Percentiles rank a stretch among this genome's conserved stretches.
phyloP scores from a whole-genome alignment of 2,329 filamentous ascomycete genomes.

The Colletotrichum cuscutae region DNA sequence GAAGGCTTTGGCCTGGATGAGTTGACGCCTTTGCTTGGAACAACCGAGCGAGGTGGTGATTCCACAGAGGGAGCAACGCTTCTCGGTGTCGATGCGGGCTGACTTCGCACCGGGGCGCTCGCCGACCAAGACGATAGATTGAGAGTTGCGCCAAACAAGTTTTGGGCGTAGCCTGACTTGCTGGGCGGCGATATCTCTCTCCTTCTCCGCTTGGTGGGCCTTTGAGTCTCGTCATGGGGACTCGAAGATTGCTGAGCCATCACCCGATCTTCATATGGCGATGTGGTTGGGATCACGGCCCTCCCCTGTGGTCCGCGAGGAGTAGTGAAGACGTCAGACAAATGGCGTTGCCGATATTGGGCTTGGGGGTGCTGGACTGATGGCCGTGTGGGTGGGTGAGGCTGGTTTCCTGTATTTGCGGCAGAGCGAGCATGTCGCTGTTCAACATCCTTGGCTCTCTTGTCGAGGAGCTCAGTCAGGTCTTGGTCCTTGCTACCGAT shows the following conservation, averaged over 20 bases:
- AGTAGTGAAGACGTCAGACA: constrained; percentile 68
- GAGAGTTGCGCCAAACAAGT: constrained; percentile 59
- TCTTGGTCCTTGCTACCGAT: constrained; percentile 82
- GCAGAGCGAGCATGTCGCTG: constrained; percentile 52
- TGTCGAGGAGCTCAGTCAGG: constrained; percentile 78
- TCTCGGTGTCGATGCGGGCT: background rate
- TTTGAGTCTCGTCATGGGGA: constrained; percentile 38
- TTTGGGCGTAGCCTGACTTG: constrained; percentile 62
- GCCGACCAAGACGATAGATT: constrained; percentile 44
- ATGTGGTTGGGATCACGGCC: constrained; percentile 64
- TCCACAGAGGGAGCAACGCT: background rate
- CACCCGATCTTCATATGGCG: constrained; percentile 73
- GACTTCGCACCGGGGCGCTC: constrained; percentile 11
- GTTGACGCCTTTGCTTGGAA: background rate
- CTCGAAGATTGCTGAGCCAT: constrained; percentile 38
- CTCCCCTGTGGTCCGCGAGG: constrained; percentile 55
- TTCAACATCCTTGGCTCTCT: constrained; percentile 68
- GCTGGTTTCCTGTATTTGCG: constrained; percentile 38
- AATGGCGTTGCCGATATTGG: constrained; percentile 52
- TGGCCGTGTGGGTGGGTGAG: constrained; percentile 37
- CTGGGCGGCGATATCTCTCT: constrained; percentile 50
- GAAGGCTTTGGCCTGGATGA: background rate
- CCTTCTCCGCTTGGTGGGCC: constrained; percentile 54
- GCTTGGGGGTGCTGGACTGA: constrained; percentile 27
- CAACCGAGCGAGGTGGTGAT: background rate